Conservation (phyloP, 2,329 filamentous ascomycete species). For the Geoglossum cookeanum region DNA sequence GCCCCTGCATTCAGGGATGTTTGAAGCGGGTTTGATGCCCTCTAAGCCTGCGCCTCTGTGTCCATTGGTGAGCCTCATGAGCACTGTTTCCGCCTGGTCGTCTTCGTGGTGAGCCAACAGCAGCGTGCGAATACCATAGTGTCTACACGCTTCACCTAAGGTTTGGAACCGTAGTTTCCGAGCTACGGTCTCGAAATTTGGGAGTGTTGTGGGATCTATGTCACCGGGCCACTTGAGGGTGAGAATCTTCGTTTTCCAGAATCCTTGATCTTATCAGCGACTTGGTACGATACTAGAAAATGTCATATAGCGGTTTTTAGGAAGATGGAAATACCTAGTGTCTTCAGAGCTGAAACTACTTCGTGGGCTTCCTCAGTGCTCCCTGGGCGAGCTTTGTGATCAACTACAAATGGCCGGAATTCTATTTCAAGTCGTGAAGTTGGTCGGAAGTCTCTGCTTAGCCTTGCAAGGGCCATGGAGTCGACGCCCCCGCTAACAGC, state of each 20-base stretch:
- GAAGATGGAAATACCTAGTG: slow-evolving; percentile 1
- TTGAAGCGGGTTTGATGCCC: slow-evolving; percentile 44
- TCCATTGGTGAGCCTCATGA: slow-evolving; percentile 55
- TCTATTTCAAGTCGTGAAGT: slow-evolving; percentile 9
- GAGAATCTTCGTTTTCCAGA: slow-evolving; percentile 18
- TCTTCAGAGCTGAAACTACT: not conserved
- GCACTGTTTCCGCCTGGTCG: slow-evolving; percentile 76
- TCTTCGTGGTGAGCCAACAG: slow-evolving; percentile 76
- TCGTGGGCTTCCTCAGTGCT: slow-evolving; percentile 33
- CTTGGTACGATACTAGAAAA: not conserved
- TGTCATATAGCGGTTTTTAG: not conserved
- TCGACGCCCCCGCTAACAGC: slow-evolving; percentile 87
- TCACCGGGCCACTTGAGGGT: slow-evolving; percentile 32
- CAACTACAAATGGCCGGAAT: slow-evolving; percentile 38
- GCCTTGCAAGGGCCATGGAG: slow-evolving; percentile 82
- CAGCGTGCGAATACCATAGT: slow-evolving; percentile 34
- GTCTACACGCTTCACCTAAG: slow-evolving; percentile 42
- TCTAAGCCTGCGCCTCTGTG: slow-evolving; percentile 51
- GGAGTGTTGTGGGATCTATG: slow-evolving; percentile 23
- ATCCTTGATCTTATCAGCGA: slow-evolving; percentile 11
- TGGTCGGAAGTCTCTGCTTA: slow-evolving; percentile 29
- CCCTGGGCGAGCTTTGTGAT: slow-evolving; percentile 36
- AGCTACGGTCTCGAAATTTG: slow-evolving; percentile 61
- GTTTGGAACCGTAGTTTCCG: slow-evolving; percentile 53
- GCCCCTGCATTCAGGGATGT: slow-evolving; percentile 71